Evolutionary conservation across 2,329 filamentous ascomycete species (phyloP), one percentile per base, ranked within the genome.

Genomic region (Stemphylium beticola): DNA sequence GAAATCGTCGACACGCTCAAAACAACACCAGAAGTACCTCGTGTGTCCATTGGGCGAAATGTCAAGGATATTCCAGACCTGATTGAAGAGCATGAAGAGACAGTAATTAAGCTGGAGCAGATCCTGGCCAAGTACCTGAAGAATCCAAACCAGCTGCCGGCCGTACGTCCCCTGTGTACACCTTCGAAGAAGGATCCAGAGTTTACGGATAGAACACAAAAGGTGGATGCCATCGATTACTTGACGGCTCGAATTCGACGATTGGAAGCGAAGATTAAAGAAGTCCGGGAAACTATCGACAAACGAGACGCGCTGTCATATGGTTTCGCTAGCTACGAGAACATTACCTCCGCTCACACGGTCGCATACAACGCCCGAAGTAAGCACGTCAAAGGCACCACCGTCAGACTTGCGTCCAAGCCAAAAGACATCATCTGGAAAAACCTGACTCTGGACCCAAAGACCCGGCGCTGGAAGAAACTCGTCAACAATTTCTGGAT

Each of bases 391-490:
- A 83, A 90, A 36, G 91, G 91, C 4, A 87, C 92, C 0, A 90
- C 85, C 0, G 85, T 99, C 50, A 82, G 79, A 5, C 82, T 98
- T 12, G 93, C 95, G 1, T 92, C 95, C 2, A 86, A 87, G 54
- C 93, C 95, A 3, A 92, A 90, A 71, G 93, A 98, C 72, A 85
- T 99, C 48, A 96, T 99, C 61, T 99, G 95, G 95, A 89, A 92
- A 72, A 99, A 99, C 68, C 84, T 99, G 79, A 83, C 86, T 5
- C 79, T 98, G 52, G 85, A 82, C 14, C 87, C 87, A 34, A 79
- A 84, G 24, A 84, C 87, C 1, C 85, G 93, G 48, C 84, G 83
- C 58, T 90, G 89, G 78, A 89, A 89, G 65, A 83, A 88, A 34
- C 83, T 93, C 58, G 82, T 92, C 67, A 96, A 95, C 77, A 89